Percentiles rank a stretch among this genome's conserved stretches.
Conservation (phyloP, 768 basidiomycete genomes). For the Boletus sp. region DNA sequence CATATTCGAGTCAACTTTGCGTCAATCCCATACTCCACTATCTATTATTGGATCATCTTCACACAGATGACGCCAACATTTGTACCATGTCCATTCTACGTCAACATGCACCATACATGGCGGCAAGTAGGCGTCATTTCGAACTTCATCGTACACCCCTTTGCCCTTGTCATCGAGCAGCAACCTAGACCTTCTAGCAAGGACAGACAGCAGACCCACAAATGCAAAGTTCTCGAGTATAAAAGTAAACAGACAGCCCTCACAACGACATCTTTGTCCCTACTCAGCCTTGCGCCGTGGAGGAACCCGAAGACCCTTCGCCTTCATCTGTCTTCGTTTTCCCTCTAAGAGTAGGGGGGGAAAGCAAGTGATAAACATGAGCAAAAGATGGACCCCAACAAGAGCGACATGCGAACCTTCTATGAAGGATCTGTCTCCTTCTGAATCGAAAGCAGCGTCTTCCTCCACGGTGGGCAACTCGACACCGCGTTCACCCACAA, state of each 20-base stretch:
- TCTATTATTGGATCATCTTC: neutral
- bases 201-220: neutral
- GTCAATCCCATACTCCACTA: neutral
- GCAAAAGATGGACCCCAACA: neutral
- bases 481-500: slow-evolving; percentile 19
- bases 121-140: neutral
- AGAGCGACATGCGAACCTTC: slow-evolving; percentile 54
- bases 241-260: slow-evolving; percentile 1
- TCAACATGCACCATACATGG: neutral
- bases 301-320: slow-evolving; percentile 66
- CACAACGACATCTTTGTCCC: slow-evolving; percentile 16
- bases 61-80: neutral
- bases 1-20: neutral
- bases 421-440: slow-evolving; percentile 74
- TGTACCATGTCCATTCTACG: neutral
- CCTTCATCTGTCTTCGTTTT: slow-evolving; percentile 72
- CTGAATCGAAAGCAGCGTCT: slow-evolving; percentile 62
- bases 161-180: neutral
- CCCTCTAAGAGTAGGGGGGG: slow-evolving; percentile 44
- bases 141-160: slow-evolving; percentile 6
- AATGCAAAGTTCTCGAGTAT: neutral
- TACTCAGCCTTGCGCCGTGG: slow-evolving; percentile 42
- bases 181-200: neutral
- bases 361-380: slow-evolving; percentile 10
- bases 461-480: slow-evolving; percentile 28